Base-by-base conservation (phyloP, 139 green algal species). In the Mychonastes homosphaera region DNA sequence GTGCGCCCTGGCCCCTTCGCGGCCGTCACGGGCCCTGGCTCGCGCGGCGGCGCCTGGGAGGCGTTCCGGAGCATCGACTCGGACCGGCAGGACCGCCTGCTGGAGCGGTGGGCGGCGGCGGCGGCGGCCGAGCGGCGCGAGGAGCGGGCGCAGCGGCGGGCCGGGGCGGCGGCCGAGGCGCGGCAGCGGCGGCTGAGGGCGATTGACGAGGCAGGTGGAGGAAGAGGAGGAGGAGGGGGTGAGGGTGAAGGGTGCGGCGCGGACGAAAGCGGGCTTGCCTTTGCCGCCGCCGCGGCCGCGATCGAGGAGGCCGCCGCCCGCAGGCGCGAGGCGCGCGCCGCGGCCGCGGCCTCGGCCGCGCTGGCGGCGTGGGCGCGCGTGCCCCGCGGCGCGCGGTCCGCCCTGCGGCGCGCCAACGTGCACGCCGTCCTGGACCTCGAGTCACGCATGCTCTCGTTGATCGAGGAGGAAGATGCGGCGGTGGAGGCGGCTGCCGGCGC, bases 31-130 rank as follows among this genome's bases (percentile, higher is more conserved):
- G 29, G n/a, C 26, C 6, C n/a, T 41, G 51, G 45, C 12, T 60
- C 12, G 23, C 34, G 44, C 35, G 38, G n/a, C 19, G 26, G 28
- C 15, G 34, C 60, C 41, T 71, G 63, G 62, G 62, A 67, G 19
- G 29, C 46, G 4, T 71, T 76, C 27, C 5, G 64, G 0, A 80
- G 45, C 44, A 73, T 80, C 44, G 67, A 76, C 52, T 28, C 49
- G 3, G 72, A 80, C 23, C 61, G 57, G 35, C 41, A 80, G 56
- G 56, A 41, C 4, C 56, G 64, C 3, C 67, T 80, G 23, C 55
- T 80, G 29, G 30, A 74, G 65, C 65, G 71, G 56, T 2, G 52
- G 10, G 4, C 26, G 3, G 19, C 4, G n/a, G n/a, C n/a, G n/a
- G n/a, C n/a, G n/a, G n/a, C n/a, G n/a, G n/a, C n/a, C n/a, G n/a